Conservation (phyloP, 1,284 basidiomycete genomes). For the Ganoderma sp. region DNA sequence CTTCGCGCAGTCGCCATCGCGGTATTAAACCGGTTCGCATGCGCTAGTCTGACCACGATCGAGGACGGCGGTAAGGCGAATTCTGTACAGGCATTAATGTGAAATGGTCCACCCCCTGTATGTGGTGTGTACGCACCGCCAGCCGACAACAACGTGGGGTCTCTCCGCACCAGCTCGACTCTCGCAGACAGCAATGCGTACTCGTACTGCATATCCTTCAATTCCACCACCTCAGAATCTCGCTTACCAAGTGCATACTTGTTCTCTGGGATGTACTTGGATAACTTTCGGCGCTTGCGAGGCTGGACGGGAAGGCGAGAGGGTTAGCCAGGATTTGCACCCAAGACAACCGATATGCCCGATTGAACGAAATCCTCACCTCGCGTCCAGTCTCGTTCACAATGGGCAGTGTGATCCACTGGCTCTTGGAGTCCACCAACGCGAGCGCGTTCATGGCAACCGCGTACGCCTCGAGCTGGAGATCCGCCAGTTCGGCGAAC, state of each 20-base stretch:
- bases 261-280: constrained; percentile 79
- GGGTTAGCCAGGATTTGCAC: neutral
- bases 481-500: constrained; percentile 67
- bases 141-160: constrained; percentile 56
- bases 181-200: constrained; percentile 83
- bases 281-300: constrained; percentile 75
- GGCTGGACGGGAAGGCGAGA: constrained; percentile 42
- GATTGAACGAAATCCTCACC: constrained; percentile 37
- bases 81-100: constrained; percentile 48
- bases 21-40: constrained; percentile 79
- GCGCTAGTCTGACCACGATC: constrained; percentile 82
- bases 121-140: constrained; percentile 46
- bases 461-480: constrained; percentile 84
- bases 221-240: constrained; percentile 79
- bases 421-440: constrained; percentile 79
- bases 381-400: constrained; percentile 50
- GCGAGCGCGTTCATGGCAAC: constrained; percentile 91
- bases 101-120: constrained; percentile 19
- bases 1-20: constrained; percentile 82
- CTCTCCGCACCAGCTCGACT: constrained; percentile 73
- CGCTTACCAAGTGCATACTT: constrained; percentile 65
- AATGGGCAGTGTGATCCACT: constrained; percentile 81
- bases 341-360: constrained; percentile 9
- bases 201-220: constrained; percentile 86
- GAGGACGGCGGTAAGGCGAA: constrained; percentile 70